Evolutionary conservation across 176 grass and related monocot species (phyloP), one percentile per base, ranked within the genome.

Genomic region (Musa itinerans): DNA sequence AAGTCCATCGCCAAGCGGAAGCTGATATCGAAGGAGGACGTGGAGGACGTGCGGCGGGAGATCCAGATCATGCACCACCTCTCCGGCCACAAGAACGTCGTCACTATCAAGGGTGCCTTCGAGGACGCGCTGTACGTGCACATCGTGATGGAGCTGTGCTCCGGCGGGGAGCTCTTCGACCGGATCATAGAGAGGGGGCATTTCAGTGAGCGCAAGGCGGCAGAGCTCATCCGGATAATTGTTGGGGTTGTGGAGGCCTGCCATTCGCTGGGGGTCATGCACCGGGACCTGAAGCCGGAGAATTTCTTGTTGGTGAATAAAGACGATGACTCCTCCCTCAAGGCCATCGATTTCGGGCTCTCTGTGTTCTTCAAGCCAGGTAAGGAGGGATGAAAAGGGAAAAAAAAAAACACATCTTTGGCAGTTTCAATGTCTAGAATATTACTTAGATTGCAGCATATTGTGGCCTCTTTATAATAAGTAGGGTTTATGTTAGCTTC

Each of bases 41-140:
- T 93, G 25, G 90, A 97, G 21, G 93, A 97, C 76, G 93, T 97
- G 67, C 84, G 90, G 20, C 87, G 93, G 65, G 93, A 97, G 93
- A 97, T 97, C 87, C 93, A 97, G 86, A 97, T 97, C 85, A 97
- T 97, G 93, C 93, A 97, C 82, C 93, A 97, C 82, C 88, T 97
- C 56, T 83, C 93, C 1, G 93, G 90, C 0, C 90, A 93, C 81
- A 80, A 3, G 1, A 97, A 97, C 83, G 87, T 97, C 11, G 93
- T 97, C 62, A 80, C 83, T 10, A 97, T 97, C 83, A 97, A 97
- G 83, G 93, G 93, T 20, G 93, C 93, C 0, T 97, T 83, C 76
- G 93, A 97, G 86, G 93, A 97, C 74, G 81, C 79, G 81, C 67
- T 85, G 68, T 93, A 81, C 77, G 93, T 97, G 43, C 93, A 97